Conservation (phyloP, 2,329 filamentous ascomycete species). For the Aspergillus sp. region DNA sequence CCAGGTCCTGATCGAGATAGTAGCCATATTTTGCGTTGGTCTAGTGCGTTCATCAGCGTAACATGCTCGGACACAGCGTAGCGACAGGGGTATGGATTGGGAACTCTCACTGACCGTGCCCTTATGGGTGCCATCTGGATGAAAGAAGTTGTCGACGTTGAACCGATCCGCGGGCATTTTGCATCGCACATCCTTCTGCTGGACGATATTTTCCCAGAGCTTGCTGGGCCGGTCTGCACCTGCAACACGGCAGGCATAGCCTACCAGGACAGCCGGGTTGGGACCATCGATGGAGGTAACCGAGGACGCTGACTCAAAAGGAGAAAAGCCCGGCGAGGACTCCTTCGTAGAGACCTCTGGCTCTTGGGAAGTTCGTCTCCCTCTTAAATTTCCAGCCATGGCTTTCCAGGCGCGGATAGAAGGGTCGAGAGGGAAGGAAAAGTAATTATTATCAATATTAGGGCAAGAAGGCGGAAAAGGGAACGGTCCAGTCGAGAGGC, state of each 20-base stretch:
- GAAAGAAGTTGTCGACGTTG: slow-evolving; percentile 8
- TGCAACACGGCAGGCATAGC: slow-evolving; percentile 13
- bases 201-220: slow-evolving; percentile 7
- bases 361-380: neutral
- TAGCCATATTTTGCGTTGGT: slow-evolving; percentile 5
- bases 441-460: no score
- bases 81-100: neutral
- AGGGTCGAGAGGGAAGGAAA: neutral
- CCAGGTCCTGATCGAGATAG: slow-evolving; percentile 2
- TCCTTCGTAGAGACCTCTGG: neutral
- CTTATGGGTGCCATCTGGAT: slow-evolving; percentile 9
- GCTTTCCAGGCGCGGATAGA: neutral
- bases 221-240: slow-evolving; percentile 2
- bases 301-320: neutral
- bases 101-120: neutral
- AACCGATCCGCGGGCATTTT: slow-evolving; percentile 11
- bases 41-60: neutral
- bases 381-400: neutral
- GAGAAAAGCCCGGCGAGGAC: neutral
- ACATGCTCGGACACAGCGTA: neutral
- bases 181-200: neutral
- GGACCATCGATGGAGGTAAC: neutral
- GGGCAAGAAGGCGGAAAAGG: neutral
- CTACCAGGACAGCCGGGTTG: slow-evolving; percentile 2
- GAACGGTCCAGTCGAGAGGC: no score